phyloP scores from a whole-genome alignment of 176 grass and related monocot genomes.

The Themeda triandra region DNA sequence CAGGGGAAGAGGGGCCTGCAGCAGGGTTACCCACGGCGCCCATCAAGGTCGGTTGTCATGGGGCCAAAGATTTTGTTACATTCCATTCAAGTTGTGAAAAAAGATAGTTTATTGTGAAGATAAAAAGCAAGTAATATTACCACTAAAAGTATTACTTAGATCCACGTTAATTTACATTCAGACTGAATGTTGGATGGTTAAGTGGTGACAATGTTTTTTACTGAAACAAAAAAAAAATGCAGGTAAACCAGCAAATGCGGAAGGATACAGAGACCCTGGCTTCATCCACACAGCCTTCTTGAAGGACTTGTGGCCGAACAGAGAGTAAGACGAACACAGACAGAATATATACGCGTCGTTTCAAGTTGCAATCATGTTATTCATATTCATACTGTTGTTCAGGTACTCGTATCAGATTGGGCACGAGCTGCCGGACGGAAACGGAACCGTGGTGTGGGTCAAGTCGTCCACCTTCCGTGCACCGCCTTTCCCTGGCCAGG shows the following conservation, averaged over 20 bases:
- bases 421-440: constrained; percentile 55
- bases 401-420: constrained; percentile 73
- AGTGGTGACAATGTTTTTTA: background rate
- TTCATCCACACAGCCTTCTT: constrained; percentile 86
- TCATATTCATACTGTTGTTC: background rate
- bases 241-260: constrained; percentile 68
- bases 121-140: too few relatives aligned
- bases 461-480: constrained; percentile 63
- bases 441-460: constrained; percentile 60
- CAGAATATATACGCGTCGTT: too few relatives aligned
- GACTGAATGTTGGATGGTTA: background rate
- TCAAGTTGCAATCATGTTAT: background rate
- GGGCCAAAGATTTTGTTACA: background rate
- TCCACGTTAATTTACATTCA: background rate
- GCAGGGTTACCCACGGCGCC: constrained; percentile 50
- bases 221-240: background rate
- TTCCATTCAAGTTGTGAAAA: too few relatives aligned
- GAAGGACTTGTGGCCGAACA: constrained; percentile 83
- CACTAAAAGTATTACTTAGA: background rate
- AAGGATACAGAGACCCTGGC: constrained; percentile 81
- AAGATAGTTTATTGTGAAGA: background rate
- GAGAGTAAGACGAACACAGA: too few relatives aligned
- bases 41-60: constrained; percentile 48
- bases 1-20: constrained; percentile 21
- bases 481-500: constrained; percentile 70